These are phyloP conservation scores for Scheffersomyces ergatensis DNA, from an alignment of 805 yeast species.

Conservation along the genomic window DNA sequence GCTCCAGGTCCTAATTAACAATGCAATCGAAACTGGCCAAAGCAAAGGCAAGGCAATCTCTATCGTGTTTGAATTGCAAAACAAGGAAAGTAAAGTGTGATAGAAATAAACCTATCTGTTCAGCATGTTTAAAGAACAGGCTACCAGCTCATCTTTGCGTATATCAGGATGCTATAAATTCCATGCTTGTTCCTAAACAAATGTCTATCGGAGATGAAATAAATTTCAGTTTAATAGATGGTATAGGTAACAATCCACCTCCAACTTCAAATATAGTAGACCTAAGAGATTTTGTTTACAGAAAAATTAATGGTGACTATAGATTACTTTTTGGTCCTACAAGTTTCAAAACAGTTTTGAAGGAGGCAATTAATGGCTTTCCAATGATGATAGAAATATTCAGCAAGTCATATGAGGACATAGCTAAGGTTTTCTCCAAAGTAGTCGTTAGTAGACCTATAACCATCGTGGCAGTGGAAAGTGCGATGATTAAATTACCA, in stretches of 20 bases:
- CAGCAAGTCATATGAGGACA: neutral
- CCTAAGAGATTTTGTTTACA: neutral
- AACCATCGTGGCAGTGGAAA: neutral
- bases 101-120: neutral
- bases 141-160: neutral
- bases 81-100: slow-evolving; percentile 1
- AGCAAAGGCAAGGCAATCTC: neutral
- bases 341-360: neutral
- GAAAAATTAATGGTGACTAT: neutral
- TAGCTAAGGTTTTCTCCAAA: neutral
- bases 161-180: neutral
- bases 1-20: neutral
- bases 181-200: neutral
- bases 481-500: neutral
- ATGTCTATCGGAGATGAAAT: neutral
- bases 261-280: neutral
- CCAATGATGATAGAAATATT: neutral
- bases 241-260: neutral
- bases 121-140: neutral
- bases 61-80: slow-evolving; percentile 1
- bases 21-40: neutral
- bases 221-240: neutral
- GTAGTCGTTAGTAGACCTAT: neutral
- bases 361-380: neutral
- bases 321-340: neutral